A percentile compares a stretch with the other conserved stretches of the same genome.
Conservation (phyloP, 2,329 filamentous ascomycete genomes). For the Coleophoma cylindrospora region DNA sequence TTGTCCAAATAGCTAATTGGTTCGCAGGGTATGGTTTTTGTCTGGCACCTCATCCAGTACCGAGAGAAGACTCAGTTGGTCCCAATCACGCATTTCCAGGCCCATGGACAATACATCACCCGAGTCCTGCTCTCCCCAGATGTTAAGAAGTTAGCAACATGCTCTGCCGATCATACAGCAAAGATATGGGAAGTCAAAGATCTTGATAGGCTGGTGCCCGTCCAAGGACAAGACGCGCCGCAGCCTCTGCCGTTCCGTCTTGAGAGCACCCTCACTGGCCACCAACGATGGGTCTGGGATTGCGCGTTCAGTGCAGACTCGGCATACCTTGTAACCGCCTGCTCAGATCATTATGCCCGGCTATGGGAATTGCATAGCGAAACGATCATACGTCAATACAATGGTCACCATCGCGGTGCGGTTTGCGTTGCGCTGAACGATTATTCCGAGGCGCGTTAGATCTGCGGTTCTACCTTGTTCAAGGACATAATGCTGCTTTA, state of each 20-base stretch:
- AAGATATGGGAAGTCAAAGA: conserved; percentile 92
- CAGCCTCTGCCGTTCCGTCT: conserved; percentile 52
- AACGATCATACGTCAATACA: conserved; percentile 69
- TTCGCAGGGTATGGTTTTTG: conserved; percentile 84
- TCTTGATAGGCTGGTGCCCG: conserved; percentile 43
- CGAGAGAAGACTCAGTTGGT: conserved; percentile 65
- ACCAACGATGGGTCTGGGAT: conserved; percentile 77
- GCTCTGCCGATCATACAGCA: conserved; percentile 74
- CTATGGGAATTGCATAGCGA: conserved; percentile 68
- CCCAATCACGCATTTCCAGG: conserved; percentile 66
- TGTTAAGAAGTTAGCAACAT: conserved; percentile 70
- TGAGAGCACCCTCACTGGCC: conserved; percentile 64
- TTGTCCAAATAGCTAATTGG: conserved; percentile 10
- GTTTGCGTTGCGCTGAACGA: conserved; percentile 72
- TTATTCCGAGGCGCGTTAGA: conserved; percentile 32
- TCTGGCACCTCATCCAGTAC: conserved; percentile 84
- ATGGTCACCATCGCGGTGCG: conserved; percentile 68
- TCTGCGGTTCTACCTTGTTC: too few relatives aligned
- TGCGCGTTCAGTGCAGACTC: conserved; percentile 71
- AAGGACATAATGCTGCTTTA: too few relatives aligned
- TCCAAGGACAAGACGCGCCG: conserved; percentile 15
- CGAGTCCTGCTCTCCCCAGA: conserved; percentile 70
- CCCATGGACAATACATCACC: conserved; percentile 69
- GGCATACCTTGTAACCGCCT: conserved; percentile 70
- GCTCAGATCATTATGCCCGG: conserved; percentile 68